phyloP scores from a whole-genome alignment of 2,329 filamentous ascomycete species.

The Fusarium poae region DNA sequence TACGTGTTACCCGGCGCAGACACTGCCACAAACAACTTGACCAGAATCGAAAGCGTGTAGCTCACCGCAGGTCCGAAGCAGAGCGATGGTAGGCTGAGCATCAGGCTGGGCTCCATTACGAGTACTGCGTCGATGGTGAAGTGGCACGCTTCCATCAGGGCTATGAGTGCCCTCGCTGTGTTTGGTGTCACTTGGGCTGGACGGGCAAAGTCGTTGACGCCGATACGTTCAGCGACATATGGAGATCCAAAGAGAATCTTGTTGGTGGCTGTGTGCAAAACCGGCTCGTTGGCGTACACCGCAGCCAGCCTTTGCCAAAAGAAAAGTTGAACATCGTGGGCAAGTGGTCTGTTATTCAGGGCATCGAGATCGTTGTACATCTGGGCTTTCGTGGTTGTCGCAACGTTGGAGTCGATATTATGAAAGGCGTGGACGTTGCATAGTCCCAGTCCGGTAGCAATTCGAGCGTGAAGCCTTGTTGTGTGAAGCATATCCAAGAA shows the following conservation, averaged over 20 bases:
- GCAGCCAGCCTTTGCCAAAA: constrained; percentile 30
- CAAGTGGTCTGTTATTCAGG: constrained; percentile 21
- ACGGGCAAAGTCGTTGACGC: constrained; percentile 26
- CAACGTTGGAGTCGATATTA: constrained; percentile 6
- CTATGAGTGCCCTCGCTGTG: constrained; percentile 11
- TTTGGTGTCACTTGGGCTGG: constrained; percentile 7
- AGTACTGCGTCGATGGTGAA: constrained; percentile 23
- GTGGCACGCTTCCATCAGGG: constrained; percentile 32
- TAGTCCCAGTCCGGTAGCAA: constrained; percentile 8
- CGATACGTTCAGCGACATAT: constrained; percentile 27
- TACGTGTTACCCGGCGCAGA: constrained; percentile 36
- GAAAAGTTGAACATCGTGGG: constrained; percentile 12
- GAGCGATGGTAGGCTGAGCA: constrained; percentile 28
- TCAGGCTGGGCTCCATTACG: constrained; percentile 11
- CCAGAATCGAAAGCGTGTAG: constrained; percentile 35
- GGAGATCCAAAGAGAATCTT: constrained; percentile 29
- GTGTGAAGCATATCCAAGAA: constrained; percentile 30
- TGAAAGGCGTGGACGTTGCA: constrained; percentile 17
- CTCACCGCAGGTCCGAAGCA: constrained; percentile 34
- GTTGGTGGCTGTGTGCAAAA: constrained; percentile 29
- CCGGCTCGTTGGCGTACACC: constrained; percentile 25
- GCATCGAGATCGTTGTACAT: neutral
- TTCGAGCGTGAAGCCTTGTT: constrained; percentile 15
- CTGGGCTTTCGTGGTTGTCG: neutral
- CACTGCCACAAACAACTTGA: constrained; percentile 36